Evolutionary conservation across 2,329 filamentous ascomycete species (phyloP), one percentile per base, ranked within the genome.

Genomic region (Stachybotrys echinatus): DNA sequence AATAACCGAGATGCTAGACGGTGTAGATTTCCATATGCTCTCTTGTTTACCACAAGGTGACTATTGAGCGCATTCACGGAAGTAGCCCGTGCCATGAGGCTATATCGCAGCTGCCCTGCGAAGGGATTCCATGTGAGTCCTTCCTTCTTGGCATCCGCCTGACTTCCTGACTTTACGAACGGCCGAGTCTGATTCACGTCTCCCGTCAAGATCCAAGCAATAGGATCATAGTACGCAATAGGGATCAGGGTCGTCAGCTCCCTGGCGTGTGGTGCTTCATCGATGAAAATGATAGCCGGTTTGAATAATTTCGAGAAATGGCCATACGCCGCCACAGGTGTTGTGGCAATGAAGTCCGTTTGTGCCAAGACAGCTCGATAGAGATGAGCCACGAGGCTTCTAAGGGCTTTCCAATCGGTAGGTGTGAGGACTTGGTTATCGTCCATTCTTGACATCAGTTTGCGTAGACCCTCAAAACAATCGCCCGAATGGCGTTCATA

Each of bases 281-380:
- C 90, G 54, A 95, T 88, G 61, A 95, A 92, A 1, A 94, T 82
- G 55, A 95, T 84, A 58, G 94, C 88, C 0, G 90, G 89, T 55
- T 87, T 85, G 27, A 91, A 89, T 6, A 90, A 60, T 2, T 61
- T 64, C 0, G 63, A 55, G 31, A 76, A 72, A 0, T 59, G 55
- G 0, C 66, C 65, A 4, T 62, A 66, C 0, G 71, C 68, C 3
- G 73, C 71, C 1, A 75, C 73, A 0, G 74, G 74, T 1, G 74
- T 76, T 0, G 74, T 74, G 0, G 73, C 72, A 2, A 77, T 63
- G 47, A 76, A 75, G 44, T 76, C 73, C 0, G 70, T 65, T 3
- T 65, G 56, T 2, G 52, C 53, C 0, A 76, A 57, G 0, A 73
- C 69, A 2, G 65, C 61, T 1, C 60, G 58, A 49, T 77, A 77